Base-by-base conservation (phyloP, 305 asterid species). In the Plantago lanceolata region DNA sequence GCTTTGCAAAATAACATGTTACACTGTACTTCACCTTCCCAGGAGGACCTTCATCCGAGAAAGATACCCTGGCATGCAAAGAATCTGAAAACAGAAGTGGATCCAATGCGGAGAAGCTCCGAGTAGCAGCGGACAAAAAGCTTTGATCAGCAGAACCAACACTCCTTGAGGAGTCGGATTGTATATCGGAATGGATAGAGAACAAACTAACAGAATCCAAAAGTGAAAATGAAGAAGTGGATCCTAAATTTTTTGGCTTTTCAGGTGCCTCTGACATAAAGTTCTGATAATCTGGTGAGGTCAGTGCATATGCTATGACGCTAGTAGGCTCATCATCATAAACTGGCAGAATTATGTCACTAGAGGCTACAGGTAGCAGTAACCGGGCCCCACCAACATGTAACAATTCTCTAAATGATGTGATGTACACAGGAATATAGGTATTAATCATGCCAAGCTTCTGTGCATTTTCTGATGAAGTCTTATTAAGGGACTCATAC, bases 261-360 rank as follows among this genome's bases (percentile, higher is more conserved):
- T 75, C 82, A 72, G 81, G 78, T 61, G 80, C 87, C 72, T 67
- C 83, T 8, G 82, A 75, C 78, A 82, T 76, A 58, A 77, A 75
- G 64, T 69, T 75, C 37, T 71, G 82, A 68, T 87, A 85, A 58
- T 85, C 84, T 24, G 81, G 78, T 61, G 95, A 83, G 67, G 75
- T 82, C 69, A 89, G 82, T 48, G 89, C 81, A 74, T 83, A 85
- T 11, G 97, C 74, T 72, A 89, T 82, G 50, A 87, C 71, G 67
- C 97, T 87, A 47, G 95, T 89, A 11, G 95, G 95, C 76, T 89
- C 95, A 79, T 87, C 94, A 15, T 89, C 97, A 76, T 83, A 89
- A 70, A 89, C 80, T 44, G 97, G 94, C 57, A 89, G 78, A 66
- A 87, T 71, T 61, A 63, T 72, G 74, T 79, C 86, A 64, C 75